A percentile compares a stretch with the other conserved stretches of the same genome.
Conservation (phyloP, 345 rosid species). For the Melaleuca quinquenervia region DNA sequence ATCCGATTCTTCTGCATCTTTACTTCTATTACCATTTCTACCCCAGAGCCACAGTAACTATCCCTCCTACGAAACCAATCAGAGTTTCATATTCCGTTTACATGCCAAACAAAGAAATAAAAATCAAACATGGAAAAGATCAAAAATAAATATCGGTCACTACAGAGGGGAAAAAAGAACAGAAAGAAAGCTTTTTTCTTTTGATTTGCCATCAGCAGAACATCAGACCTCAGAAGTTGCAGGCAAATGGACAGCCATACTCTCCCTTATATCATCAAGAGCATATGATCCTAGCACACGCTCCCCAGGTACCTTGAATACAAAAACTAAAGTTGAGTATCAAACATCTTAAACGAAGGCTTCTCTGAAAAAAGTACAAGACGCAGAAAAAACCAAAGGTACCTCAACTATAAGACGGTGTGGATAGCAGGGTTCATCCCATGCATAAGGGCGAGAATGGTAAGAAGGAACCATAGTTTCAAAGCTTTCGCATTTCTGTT, state of each 20-base stretch:
- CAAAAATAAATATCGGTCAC: neutral
- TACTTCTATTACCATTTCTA: neutral
- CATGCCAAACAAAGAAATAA: neutral
- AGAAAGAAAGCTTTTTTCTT: neutral
- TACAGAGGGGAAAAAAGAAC: neutral
- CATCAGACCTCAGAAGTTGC: constrained; percentile 64
- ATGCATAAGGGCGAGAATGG: constrained; percentile 78
- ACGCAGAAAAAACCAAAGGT: constrained; percentile 4
- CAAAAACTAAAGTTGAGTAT: neutral
- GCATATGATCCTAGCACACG: constrained; percentile 69
- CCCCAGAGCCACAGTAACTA: neutral
- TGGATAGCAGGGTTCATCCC: constrained; percentile 96
- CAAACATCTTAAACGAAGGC: neutral
- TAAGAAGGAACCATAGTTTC: constrained; percentile 73
- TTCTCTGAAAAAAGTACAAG: neutral
- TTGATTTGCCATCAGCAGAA: neutral
- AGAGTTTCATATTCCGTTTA: neutral
- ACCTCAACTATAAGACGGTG: constrained; percentile 88
- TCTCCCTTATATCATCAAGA: constrained; percentile 67
- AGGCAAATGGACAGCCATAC: constrained; percentile 44
- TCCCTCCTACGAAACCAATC: neutral
- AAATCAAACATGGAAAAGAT: neutral
- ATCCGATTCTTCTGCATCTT: neutral
- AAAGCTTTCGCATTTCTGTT: constrained; percentile 80
- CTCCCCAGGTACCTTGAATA: constrained; percentile 73